A percentile compares a stretch with the other conserved stretches of the same genome.
phyloP scores from a whole-genome alignment of 2,329 filamentous ascomycete species.

The Pseudocercospora fuligena region DNA sequence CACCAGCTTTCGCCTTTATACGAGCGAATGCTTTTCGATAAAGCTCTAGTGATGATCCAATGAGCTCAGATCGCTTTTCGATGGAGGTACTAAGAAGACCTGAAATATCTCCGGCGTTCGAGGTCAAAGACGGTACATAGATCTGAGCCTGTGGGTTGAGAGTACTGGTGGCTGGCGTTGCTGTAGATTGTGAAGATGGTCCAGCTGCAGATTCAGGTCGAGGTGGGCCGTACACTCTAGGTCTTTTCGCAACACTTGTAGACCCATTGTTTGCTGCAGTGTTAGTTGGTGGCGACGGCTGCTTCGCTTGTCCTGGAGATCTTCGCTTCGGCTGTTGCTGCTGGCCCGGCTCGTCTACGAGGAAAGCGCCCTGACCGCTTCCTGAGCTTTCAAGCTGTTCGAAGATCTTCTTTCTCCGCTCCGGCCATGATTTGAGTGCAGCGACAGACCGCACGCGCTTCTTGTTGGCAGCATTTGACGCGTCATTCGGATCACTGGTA shows the following conservation, averaged over 20 bases:
- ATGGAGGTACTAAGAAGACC: conserved; percentile 12
- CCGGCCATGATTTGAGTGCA: conserved; percentile 38
- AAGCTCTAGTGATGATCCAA: conserved; percentile 11
- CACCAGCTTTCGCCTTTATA: neutral
- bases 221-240: conserved; percentile 19
- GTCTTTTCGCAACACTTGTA: conserved; percentile 12
- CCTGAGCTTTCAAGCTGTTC: conserved; percentile 30
- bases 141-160: conserved; percentile 17
- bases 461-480: conserved; percentile 34
- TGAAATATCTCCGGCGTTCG: conserved; percentile 14
- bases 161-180: neutral
- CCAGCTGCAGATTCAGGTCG: neutral
- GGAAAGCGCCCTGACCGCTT: conserved; percentile 30
- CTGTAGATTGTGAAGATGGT: neutral
- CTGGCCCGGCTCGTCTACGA: conserved; percentile 23
- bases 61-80: neutral
- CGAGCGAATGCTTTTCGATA: conserved; percentile 7
- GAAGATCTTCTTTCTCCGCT: conserved; percentile 35
- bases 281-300: conserved; percentile 2
- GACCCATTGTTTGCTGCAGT: neutral
- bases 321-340: conserved; percentile 14
- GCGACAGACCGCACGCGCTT: conserved; percentile 37
- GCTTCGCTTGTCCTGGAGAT: conserved; percentile 5
- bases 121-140: conserved; percentile 14
- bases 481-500: conserved; percentile 32